A percentile compares a stretch with the other conserved stretches of the same genome.
Evolutionary conservation across 345 rosid species (phyloP).

Genomic region (Lumnitzera racemosa): DNA sequence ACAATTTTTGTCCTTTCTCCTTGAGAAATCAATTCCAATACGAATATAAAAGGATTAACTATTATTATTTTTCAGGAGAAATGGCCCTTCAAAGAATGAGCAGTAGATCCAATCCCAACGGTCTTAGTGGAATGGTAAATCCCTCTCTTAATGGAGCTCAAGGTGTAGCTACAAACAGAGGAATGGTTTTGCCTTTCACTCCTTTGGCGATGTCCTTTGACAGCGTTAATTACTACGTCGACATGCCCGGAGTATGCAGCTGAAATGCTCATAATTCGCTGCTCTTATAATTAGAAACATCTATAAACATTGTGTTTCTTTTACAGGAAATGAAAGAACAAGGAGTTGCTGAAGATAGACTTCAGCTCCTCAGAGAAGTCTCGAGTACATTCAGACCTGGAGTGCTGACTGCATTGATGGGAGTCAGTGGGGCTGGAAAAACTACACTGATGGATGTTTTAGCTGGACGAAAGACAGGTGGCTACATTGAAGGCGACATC

Average conservation of each 20-base stretch:
- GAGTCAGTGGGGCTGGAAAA: slow-evolving; percentile 48
- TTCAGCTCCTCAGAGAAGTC: slow-evolving; percentile 28
- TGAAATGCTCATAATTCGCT: neutral
- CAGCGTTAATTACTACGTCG: slow-evolving; percentile 39
- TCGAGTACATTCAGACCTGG: slow-evolving; percentile 41
- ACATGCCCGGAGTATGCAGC: slow-evolving; percentile 42
- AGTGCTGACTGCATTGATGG: slow-evolving; percentile 37
- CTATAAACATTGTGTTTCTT: neutral
- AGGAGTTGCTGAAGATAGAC: slow-evolving; percentile 29
- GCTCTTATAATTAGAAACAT: neutral
- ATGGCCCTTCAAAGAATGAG: slow-evolving; percentile 29
- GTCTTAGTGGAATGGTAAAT: slow-evolving; percentile 21
- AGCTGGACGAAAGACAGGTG: slow-evolving; percentile 37
- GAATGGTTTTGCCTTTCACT: slow-evolving; percentile 54
- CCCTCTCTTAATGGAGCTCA: slow-evolving; percentile 15
- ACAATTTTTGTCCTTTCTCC: neutral
- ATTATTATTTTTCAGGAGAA: slow-evolving; percentile 28
- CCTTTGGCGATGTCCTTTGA: slow-evolving; percentile 54
- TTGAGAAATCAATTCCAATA: neutral
- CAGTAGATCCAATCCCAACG: slow-evolving; percentile 18
- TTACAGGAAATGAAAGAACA: slow-evolving; percentile 38
- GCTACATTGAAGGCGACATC: slow-evolving; percentile 34
- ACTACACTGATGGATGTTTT: slow-evolving; percentile 42
- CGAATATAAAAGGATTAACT: neutral
- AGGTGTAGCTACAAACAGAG: slow-evolving; percentile 38